phyloP scores from a whole-genome alignment of 768 basidiomycete genomes.

The Macrolepiota dolichaula region DNA sequence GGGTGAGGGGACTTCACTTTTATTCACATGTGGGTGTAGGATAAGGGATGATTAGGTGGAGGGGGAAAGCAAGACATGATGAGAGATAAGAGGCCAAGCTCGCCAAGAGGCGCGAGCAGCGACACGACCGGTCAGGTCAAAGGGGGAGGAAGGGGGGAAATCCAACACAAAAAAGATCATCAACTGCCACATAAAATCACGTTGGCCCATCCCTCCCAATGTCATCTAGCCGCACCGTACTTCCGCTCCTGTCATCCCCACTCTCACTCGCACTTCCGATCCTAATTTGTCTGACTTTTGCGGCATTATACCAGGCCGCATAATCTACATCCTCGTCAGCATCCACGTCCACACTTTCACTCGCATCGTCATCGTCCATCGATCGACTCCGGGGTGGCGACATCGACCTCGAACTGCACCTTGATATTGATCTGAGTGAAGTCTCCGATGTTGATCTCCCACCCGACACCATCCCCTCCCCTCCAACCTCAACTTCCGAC shows the following conservation, averaged over 20 bases:
- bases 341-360: background rate
- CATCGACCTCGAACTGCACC: background rate
- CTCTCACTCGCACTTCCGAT: background rate
- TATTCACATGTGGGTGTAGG: background rate
- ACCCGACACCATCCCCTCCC: no score
- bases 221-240: background rate
- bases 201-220: background rate
- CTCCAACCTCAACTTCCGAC: no score
- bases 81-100: background rate
- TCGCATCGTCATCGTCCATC: background rate
- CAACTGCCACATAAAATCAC: background rate
- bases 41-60: background rate
- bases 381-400: background rate
- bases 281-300: background rate
- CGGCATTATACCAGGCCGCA: background rate
- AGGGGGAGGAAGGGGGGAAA: background rate
- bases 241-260: background rate
- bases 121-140: background rate
- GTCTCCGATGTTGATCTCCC: background rate
- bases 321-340: background rate
- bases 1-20: background rate
- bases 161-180: background rate
- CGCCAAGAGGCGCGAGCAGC: background rate
- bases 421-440: background rate
- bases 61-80: background rate